A percentile compares a stretch with the other conserved stretches of the same genome.
These are phyloP conservation scores for Liriodendron chinense DNA, from an alignment of 164 flowering plant genomes.

Conservation along the genomic window DNA sequence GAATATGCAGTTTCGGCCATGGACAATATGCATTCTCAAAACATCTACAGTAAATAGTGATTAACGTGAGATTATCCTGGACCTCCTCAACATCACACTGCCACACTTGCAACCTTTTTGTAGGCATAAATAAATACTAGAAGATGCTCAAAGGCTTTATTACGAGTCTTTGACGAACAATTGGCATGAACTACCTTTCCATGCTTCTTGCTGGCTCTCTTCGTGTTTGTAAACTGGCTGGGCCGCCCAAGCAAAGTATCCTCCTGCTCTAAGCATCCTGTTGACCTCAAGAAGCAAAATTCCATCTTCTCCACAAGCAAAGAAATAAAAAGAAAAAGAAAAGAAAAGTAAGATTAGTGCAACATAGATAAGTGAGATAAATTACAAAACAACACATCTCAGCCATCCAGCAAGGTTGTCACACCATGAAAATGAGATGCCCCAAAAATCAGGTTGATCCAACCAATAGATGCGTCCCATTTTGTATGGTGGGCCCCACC, in stretches of 20 bases:
- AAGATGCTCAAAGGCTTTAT: neutral
- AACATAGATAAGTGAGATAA: neutral
- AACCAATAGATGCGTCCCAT: too few species aligned
- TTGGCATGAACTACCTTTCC: slow-evolving; percentile 52
- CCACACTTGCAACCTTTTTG: neutral
- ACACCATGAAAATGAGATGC: too few species aligned
- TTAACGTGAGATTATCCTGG: neutral
- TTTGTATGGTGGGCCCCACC: too few species aligned
- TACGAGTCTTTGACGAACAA: neutral
- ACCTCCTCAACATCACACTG: neutral
- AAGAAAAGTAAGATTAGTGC: slow-evolving; percentile 1
- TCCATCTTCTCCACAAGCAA: slow-evolving; percentile 41
- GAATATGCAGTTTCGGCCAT: neutral
- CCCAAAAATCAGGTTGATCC: too few species aligned
- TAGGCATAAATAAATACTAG: neutral
- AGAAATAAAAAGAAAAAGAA: slow-evolving; percentile 5
- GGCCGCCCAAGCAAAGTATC: slow-evolving; percentile 93
- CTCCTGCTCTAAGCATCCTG: slow-evolving; percentile 83
- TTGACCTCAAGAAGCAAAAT: slow-evolving; percentile 80
- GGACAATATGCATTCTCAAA: neutral
- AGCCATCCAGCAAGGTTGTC: too few species aligned
- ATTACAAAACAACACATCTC: too few species aligned
- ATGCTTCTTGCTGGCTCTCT: slow-evolving; percentile 60
- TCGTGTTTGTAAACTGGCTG: slow-evolving; percentile 91
- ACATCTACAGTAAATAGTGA: neutral